Evolutionary conservation across 108 stramenopile species (phyloP).

Genomic region (Bacterosira constricta): DNA sequence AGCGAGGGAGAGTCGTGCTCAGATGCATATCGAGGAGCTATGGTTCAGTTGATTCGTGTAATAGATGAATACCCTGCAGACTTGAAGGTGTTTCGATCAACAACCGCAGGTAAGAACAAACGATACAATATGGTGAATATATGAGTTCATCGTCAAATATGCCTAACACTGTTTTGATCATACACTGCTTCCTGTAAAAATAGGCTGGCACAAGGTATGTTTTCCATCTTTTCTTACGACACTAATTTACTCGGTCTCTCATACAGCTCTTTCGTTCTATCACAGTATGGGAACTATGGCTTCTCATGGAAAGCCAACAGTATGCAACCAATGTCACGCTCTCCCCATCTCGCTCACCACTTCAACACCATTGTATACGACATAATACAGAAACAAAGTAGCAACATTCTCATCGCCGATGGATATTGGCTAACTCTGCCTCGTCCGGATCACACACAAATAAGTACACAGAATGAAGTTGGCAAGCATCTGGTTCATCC

Average conservation of each 20-base stretch:
- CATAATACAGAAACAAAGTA: conserved; percentile 31
- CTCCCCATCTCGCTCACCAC: conserved; percentile 48
- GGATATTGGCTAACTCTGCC: conserved; percentile 78
- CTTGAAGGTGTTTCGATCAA: conserved; percentile 68
- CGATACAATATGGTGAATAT: background rate
- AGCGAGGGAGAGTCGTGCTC: conserved; percentile 42
- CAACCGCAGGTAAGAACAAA: conserved; percentile 68
- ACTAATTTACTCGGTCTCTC: background rate
- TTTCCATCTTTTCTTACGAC: background rate
- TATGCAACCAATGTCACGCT: conserved; percentile 61
- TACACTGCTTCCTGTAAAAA: background rate
- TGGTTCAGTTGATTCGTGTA: conserved; percentile 45
- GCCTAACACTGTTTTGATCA: background rate
- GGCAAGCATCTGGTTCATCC: conserved; percentile 83
- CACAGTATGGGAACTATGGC: conserved; percentile 80
- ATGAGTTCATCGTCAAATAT: background rate
- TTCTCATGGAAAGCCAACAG: conserved; percentile 57
- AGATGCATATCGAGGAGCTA: conserved; percentile 43
- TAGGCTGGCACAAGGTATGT: conserved; percentile 45
- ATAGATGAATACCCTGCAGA: conserved; percentile 51
- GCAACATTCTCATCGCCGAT: conserved; percentile 56
- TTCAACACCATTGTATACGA: conserved; percentile 71
- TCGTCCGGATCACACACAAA: conserved; percentile 78
- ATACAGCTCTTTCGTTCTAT: background rate
- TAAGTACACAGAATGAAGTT: conserved; percentile 50